A percentile compares a stretch with the other conserved stretches of the same genome.
phyloP scores from a whole-genome alignment of 306 rosid genomes.

The Abrus precatorius region DNA sequence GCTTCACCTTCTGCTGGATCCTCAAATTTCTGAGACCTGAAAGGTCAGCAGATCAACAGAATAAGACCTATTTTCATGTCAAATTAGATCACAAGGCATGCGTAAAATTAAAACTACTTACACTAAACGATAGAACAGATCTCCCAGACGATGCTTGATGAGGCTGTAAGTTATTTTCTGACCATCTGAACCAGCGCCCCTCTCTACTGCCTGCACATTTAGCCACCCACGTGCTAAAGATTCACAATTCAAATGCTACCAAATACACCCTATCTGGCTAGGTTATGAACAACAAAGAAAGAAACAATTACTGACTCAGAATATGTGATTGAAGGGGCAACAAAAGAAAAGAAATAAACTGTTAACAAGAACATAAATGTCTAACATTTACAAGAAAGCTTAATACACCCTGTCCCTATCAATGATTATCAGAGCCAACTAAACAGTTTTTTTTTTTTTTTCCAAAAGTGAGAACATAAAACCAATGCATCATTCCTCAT shows the following conservation, averaged over 20 bases:
- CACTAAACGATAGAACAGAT: slow-evolving; percentile 98
- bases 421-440: too few relatives aligned
- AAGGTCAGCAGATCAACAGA: slow-evolving; percentile 35
- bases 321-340: neutral
- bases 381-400: slow-evolving; percentile 11
- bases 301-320: neutral
- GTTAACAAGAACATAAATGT: slow-evolving; percentile 22
- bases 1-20: slow-evolving; percentile 99
- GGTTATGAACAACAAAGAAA: slow-evolving; percentile 15
- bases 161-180: slow-evolving; percentile 85
- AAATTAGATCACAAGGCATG: slow-evolving; percentile 10
- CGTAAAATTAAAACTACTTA: slow-evolving; percentile 54
- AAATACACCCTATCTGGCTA: slow-evolving; percentile 9
- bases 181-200: slow-evolving; percentile 98
- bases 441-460: neutral
- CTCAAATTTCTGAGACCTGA: slow-evolving; percentile 98
- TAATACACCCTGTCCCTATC: too few relatives aligned
- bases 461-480: slow-evolving; percentile 19
- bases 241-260: slow-evolving; percentile 22
- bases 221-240: slow-evolving; percentile 33
- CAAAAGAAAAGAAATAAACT: slow-evolving; percentile 14
- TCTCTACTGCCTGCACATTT: slow-evolving; percentile 88
- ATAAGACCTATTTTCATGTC: slow-evolving; percentile 38
- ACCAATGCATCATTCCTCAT: slow-evolving; percentile 29
- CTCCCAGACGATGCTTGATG: slow-evolving; percentile 96